These are phyloP conservation scores for Alternaria consortialis DNA, from an alignment of 2,329 filamentous ascomycete genomes.

Conservation along the genomic window DNA sequence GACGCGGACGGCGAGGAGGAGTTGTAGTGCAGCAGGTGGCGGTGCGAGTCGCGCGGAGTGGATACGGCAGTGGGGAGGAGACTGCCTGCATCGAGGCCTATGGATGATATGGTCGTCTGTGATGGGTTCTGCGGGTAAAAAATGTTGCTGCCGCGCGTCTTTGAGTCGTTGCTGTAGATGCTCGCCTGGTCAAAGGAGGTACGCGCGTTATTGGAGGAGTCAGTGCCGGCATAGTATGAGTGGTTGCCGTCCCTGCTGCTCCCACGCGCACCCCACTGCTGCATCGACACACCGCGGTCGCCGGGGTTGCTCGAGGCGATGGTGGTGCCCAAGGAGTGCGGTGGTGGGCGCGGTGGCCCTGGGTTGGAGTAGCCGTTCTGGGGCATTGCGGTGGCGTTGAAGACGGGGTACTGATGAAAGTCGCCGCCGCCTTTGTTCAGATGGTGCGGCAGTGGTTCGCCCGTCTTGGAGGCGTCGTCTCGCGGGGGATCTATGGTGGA, in stretches of 20 bases:
- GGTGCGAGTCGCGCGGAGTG: conserved; percentile 55
- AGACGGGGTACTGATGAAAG: conserved; percentile 87
- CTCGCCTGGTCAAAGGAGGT: conserved; percentile 71
- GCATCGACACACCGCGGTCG: conserved; percentile 73
- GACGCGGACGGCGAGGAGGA: conserved; percentile 59
- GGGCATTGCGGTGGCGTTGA: conserved; percentile 65
- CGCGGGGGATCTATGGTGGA: conserved; percentile 88
- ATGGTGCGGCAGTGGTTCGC: conserved; percentile 82
- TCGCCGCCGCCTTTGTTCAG: conserved; percentile 79
- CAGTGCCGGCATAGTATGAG: conserved; percentile 35
- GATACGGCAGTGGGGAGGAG: conserved; percentile 50
- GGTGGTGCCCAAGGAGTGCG: conserved; percentile 64
- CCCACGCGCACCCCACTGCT: conserved; percentile 72
- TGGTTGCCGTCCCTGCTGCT: conserved; percentile 40
- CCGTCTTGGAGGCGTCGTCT: conserved; percentile 71
- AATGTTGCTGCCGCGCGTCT: conserved; percentile 60
- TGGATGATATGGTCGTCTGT: conserved; percentile 62
- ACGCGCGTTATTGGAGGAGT: conserved; percentile 62
- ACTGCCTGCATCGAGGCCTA: conserved; percentile 52
- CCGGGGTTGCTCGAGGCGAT: conserved; percentile 74
- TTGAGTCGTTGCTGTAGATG: conserved; percentile 69
- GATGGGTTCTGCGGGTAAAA: conserved; percentile 66
- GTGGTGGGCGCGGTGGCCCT: conserved; percentile 69
- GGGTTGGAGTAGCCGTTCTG: conserved; percentile 59
- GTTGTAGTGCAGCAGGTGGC: conserved; percentile 52